Percentiles rank a stretch among this genome's conserved stretches.
phyloP scores from a whole-genome alignment of 1,284 basidiomycete species.

The Sporisorium graminicola region DNA sequence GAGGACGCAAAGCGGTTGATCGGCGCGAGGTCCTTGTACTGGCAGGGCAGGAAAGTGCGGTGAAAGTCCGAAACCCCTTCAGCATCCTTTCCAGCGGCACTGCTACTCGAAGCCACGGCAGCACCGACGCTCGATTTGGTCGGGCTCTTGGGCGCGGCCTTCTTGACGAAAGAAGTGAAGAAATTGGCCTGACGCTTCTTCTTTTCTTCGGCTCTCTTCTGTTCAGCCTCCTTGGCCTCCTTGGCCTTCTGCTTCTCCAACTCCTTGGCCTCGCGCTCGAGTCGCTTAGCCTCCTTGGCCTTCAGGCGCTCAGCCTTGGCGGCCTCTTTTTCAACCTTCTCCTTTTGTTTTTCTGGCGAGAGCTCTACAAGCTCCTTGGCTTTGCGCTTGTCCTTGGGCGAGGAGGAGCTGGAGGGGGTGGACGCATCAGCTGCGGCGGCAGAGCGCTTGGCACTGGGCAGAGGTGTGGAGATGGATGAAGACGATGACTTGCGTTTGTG shows the following conservation, averaged over 20 bases:
- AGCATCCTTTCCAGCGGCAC: slow-evolving; percentile 17
- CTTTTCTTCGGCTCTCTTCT: slow-evolving; percentile 72
- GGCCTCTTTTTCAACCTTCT: slow-evolving; percentile 72
- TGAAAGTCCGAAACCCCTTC: slow-evolving; percentile 57
- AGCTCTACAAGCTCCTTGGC: slow-evolving; percentile 41
- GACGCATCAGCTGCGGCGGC: slow-evolving; percentile 21
- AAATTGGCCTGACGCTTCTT: slow-evolving; percentile 57
- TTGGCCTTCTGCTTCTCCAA: slow-evolving; percentile 68
- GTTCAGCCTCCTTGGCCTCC: slow-evolving; percentile 60
- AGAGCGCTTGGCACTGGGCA: slow-evolving; percentile 23
- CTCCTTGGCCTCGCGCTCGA: slow-evolving; percentile 48
- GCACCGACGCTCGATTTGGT: slow-evolving; percentile 8
- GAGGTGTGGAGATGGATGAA: slow-evolving; percentile 33
- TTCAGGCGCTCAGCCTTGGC: slow-evolving; percentile 67
- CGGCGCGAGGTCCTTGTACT: slow-evolving; percentile 64
- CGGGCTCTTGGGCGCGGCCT: slow-evolving; percentile 38
- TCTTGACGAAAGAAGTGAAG: slow-evolving; percentile 63
- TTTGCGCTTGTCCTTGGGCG: slow-evolving; percentile 54
- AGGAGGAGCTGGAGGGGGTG: slow-evolving; percentile 25
- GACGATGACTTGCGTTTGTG: slow-evolving; percentile 37
- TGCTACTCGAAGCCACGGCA: slow-evolving; percentile 14
- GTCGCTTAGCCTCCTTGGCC: slow-evolving; percentile 49
- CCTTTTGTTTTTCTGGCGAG: slow-evolving; percentile 53
- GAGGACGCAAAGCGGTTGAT: slow-evolving; percentile 55
- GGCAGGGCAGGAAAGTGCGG: slow-evolving; percentile 63